Conservation (phyloP, 1,284 basidiomycete genomes). For the Phellinidium pouzarii region DNA sequence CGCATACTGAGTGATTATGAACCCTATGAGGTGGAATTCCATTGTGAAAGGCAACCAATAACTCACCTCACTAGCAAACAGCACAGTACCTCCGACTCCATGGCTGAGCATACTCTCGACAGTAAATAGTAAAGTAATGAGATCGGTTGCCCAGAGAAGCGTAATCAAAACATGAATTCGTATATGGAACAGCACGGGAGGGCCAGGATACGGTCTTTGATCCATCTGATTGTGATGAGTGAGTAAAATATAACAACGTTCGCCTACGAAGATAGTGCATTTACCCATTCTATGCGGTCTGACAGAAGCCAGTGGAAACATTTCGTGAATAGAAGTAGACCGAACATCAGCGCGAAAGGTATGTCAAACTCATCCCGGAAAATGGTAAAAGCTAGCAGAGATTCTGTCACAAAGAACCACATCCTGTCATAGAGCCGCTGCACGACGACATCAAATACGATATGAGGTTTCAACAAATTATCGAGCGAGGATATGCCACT, state of each 20-base stretch:
- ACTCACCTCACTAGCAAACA: conserved; percentile 90
- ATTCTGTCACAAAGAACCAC: conserved; percentile 98
- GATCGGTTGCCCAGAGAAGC: conserved; percentile 65
- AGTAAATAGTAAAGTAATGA: conserved; percentile 69
- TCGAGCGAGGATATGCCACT: conserved; percentile 23
- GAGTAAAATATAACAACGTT: neutral
- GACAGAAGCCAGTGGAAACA: conserved; percentile 96
- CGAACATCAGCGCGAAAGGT: conserved; percentile 90
- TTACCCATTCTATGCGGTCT: conserved; percentile 92
- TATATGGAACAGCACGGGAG: conserved; percentile 77
- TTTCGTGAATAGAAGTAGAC: conserved; percentile 88
- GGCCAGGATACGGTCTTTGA: conserved; percentile 84
- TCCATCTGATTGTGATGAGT: conserved; percentile 74
- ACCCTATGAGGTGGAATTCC: neutral
- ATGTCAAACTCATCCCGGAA: conserved; percentile 93
- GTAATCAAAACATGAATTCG: conserved; percentile 71
- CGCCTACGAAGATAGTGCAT: conserved; percentile 26
- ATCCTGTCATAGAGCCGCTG: conserved; percentile 91
- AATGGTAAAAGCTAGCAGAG: conserved; percentile 91
- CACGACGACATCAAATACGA: conserved; percentile 3
- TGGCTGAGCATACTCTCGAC: conserved; percentile 72
- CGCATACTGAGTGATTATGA: conserved; percentile 58
- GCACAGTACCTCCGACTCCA: conserved; percentile 84
- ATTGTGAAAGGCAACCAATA: neutral
- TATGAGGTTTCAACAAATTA: conserved; percentile 3